phyloP scores from a whole-genome alignment of 2,329 filamentous ascomycete genomes.

The Ophioceras dolichostomum region DNA sequence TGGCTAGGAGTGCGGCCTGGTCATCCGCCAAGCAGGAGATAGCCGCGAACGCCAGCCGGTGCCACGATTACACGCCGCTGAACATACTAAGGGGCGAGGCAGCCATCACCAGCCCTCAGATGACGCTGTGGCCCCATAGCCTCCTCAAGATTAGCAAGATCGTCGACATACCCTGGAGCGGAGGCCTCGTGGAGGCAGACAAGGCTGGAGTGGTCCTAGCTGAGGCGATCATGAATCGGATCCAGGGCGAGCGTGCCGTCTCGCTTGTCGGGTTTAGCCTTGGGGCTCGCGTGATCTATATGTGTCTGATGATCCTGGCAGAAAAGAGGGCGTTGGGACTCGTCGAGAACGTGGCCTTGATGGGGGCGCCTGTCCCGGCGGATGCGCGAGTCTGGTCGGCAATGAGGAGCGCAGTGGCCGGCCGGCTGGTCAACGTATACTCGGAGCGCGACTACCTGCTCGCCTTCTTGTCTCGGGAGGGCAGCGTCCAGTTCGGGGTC shows the following conservation, averaged over 20 bases:
- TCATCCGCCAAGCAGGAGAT: constrained; percentile 46
- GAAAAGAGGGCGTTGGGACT: constrained; percentile 75
- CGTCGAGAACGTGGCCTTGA: constrained; percentile 73
- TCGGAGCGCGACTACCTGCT: constrained; percentile 81
- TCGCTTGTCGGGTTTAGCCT: constrained; percentile 74
- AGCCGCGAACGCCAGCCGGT: constrained; percentile 31
- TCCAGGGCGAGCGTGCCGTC: constrained; percentile 71
- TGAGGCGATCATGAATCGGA: constrained; percentile 68
- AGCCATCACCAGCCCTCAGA: constrained; percentile 43
- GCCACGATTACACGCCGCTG: background rate
- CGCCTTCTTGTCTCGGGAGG: constrained; percentile 75
- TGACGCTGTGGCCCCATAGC: constrained; percentile 47
- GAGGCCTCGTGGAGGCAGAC: constrained; percentile 64
- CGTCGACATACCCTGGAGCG: constrained; percentile 70
- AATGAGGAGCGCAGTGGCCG: constrained; percentile 66
- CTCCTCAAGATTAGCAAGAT: constrained; percentile 59
- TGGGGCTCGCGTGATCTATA: constrained; percentile 72
- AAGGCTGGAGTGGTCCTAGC: constrained; percentile 62
- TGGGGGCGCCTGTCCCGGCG: constrained; percentile 70
- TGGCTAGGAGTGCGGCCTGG: constrained; percentile 77
- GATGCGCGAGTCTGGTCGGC: constrained; percentile 62
- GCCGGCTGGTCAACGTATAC: constrained; percentile 82
- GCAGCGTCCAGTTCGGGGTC: constrained; percentile 70
- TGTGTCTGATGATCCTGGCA: constrained; percentile 68
- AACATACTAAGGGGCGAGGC: constrained; percentile 17